Evolutionary conservation across 208 protist species (phyloP).

Genomic region (Phytomonas sp.): DNA sequence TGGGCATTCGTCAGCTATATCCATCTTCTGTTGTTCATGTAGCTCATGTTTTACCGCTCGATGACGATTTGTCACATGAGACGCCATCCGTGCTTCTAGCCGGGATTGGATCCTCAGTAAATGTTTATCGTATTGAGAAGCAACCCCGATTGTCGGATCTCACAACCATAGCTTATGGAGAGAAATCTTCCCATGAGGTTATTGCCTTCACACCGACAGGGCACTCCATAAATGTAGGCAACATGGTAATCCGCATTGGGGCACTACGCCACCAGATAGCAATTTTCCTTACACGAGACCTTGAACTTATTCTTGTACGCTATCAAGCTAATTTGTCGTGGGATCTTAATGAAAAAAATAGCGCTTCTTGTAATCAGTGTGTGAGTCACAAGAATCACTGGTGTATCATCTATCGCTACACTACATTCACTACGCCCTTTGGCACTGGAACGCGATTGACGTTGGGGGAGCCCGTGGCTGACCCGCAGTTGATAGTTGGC

Average conservation of each 20-base stretch:
- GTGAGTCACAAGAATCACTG: neutral
- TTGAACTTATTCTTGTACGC: slow-evolving; percentile 49
- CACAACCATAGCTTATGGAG: neutral
- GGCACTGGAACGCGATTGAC: neutral
- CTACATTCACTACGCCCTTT: neutral
- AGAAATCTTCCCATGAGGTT: neutral
- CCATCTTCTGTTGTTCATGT: slow-evolving; percentile 1
- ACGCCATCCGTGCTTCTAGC: neutral
- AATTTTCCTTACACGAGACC: slow-evolving; percentile 43
- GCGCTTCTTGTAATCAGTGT: neutral
- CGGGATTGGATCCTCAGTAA: neutral
- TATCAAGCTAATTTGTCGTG: slow-evolving; percentile 36
- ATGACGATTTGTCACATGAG: neutral
- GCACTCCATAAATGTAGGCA: slow-evolving; percentile 46
- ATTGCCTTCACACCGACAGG: slow-evolving; percentile 8
- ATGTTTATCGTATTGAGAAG: neutral
- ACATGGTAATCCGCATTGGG: slow-evolving; percentile 33
- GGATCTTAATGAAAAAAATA: neutral
- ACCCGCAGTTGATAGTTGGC: neutral
- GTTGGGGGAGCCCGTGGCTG: neutral
- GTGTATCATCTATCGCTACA: neutral
- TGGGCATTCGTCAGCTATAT: slow-evolving; percentile 4
- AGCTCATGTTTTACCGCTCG: slow-evolving; percentile 3
- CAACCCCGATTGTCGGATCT: neutral
- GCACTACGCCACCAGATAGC: slow-evolving; percentile 62